These are phyloP conservation scores for Candida insectorum DNA, from an alignment of 805 yeast species.

Conservation along the genomic window DNA sequence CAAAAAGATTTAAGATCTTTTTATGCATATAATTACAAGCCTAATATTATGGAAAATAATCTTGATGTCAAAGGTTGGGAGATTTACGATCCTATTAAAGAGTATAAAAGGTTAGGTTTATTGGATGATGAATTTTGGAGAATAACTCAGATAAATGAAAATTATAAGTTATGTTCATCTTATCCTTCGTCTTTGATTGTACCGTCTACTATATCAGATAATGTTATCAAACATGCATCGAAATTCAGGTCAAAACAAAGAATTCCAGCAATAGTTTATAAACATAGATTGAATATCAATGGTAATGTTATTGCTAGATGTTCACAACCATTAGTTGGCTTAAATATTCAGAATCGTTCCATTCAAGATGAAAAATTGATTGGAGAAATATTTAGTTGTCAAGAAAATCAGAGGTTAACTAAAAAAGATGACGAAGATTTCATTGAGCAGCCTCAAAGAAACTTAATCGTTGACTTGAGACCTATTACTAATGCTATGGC, in stretches of 20 bases:
- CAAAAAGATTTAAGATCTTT: constrained; percentile 44
- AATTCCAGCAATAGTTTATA: constrained; percentile 79
- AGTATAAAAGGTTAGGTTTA: constrained; percentile 75
- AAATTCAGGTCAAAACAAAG: constrained; percentile 83
- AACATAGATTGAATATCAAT: constrained; percentile 51
- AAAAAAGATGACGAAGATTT: constrained; percentile 19
- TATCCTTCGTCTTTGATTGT: constrained; percentile 70
- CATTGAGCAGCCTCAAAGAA: constrained; percentile 36
- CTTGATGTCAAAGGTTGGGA: constrained; percentile 62
- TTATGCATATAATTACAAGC: constrained; percentile 80
- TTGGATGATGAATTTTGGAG: constrained; percentile 56
- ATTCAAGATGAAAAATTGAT: constrained; percentile 87
- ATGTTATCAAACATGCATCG: constrained; percentile 76
- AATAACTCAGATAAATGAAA: constrained; percentile 56
- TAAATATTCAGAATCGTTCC: constrained; percentile 75
- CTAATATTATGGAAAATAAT: constrained; percentile 64
- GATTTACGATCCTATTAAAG: constrained; percentile 57
- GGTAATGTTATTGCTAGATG: constrained; percentile 83
- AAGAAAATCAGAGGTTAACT: constrained; percentile 29
- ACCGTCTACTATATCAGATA: constrained; percentile 78
- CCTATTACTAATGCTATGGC: constrained; percentile 96
- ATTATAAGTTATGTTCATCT: constrained; percentile 66
- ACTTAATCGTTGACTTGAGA: constrained; percentile 84
- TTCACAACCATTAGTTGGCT: constrained; percentile 89
- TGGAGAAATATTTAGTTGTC: constrained; percentile 66